Evolutionary conservation across 768 basidiomycete species (phyloP).

Genomic region (Crucibulum laeve): DNA sequence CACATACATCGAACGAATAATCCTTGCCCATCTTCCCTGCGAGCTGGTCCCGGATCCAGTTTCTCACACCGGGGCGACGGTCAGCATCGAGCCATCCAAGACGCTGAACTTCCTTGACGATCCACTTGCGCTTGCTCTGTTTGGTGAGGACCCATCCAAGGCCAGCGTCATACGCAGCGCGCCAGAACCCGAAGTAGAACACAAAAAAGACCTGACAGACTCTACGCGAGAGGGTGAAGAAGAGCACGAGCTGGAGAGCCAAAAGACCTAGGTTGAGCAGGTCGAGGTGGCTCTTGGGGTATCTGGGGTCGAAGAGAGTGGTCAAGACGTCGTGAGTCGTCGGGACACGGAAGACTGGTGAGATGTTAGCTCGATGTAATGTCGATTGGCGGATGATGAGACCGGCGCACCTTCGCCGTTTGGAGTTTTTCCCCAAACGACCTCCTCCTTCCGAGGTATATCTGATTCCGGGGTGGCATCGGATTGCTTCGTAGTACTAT

Average conservation of each 20-base stretch:
- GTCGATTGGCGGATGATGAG: no score
- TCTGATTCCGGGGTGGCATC: no score
- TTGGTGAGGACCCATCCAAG: slow-evolving; percentile 92
- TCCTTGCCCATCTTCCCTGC: slow-evolving; percentile 92
- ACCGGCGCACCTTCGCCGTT: slow-evolving; percentile 69
- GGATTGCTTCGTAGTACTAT: not conserved
- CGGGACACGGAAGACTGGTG: slow-evolving; percentile 84
- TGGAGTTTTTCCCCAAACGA: slow-evolving; percentile 89
- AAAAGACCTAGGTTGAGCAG: slow-evolving; percentile 79
- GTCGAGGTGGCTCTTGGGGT: slow-evolving; percentile 88
- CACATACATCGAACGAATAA: slow-evolving; percentile 85
- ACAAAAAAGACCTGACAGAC: slow-evolving; percentile 69
- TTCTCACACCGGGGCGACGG: slow-evolving; percentile 55
- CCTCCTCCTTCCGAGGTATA: no score
- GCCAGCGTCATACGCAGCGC: slow-evolving; percentile 87
- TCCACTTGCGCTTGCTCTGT: slow-evolving; percentile 95
- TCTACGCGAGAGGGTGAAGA: slow-evolving; percentile 55
- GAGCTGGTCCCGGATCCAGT: slow-evolving; percentile 86
- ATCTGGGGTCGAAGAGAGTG: slow-evolving; percentile 74
- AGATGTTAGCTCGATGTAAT: no score
- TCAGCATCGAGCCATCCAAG: slow-evolving; percentile 86
- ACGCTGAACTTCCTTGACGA: slow-evolving; percentile 74
- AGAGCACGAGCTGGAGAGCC: slow-evolving; percentile 73
- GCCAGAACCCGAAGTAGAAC: slow-evolving; percentile 90
- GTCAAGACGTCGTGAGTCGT: slow-evolving; percentile 90